Conservation (phyloP, 208 protist species). For the Histomonas meleagridis region DNA sequence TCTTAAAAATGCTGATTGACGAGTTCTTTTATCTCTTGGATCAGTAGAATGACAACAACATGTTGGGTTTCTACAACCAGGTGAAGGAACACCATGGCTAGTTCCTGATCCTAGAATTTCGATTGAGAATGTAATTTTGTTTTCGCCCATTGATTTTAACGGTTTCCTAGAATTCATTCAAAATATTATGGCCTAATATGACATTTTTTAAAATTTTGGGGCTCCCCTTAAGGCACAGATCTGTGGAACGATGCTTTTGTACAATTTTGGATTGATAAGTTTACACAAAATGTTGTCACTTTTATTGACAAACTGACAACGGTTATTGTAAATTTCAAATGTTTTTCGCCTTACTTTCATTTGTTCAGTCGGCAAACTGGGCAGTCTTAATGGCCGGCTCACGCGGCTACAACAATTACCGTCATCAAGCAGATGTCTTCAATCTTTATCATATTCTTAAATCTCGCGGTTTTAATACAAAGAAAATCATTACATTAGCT, state of each 20-base stretch:
- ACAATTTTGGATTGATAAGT: no score
- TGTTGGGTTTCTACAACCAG: neutral
- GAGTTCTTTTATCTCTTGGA: neutral
- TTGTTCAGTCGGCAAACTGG: neutral
- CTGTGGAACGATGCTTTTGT: no score
- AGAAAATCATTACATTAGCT: neutral
- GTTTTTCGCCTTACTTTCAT: neutral
- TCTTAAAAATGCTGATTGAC: neutral
- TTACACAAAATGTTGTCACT: no score
- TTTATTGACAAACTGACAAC: no score
- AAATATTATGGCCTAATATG: no score
- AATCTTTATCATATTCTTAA: neutral
- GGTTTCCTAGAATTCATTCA: no score
- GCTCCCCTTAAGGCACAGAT: no score
- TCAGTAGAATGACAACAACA: neutral
- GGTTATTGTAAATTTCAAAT: no score
- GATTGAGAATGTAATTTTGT: no score
- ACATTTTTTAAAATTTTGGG: no score
- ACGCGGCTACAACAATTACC: neutral
- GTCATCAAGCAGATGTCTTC: conserved; percentile 10
- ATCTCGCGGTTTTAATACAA: neutral
- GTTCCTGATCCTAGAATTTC: neutral
- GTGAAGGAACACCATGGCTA: neutral
- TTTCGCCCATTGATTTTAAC: no score
- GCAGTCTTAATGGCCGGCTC: conserved; percentile 19